A percentile compares a stretch with the other conserved stretches of the same genome.
phyloP scores from a whole-genome alignment of 208 protist genomes.

The Trypanosoma lewisi region DNA sequence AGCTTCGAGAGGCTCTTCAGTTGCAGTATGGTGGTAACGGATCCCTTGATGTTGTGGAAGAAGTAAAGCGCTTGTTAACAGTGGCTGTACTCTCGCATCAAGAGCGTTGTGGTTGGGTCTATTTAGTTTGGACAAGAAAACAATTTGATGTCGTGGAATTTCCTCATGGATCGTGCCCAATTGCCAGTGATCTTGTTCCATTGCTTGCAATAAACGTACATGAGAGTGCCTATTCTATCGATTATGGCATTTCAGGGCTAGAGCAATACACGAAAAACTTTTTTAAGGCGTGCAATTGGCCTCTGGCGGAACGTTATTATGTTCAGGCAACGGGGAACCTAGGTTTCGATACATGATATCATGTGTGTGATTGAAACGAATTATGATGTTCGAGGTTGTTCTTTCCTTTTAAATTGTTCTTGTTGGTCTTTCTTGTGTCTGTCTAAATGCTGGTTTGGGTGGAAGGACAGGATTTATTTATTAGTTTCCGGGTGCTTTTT shows the following conservation, averaged over 20 bases:
- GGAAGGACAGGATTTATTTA: background rate
- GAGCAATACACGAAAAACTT: conserved; percentile 79
- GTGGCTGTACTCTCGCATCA: conserved; percentile 64
- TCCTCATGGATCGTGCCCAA: conserved; percentile 71
- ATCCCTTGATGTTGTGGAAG: conserved; percentile 55
- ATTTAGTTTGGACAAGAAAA: conserved; percentile 82
- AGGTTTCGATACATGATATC: background rate
- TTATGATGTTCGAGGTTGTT: background rate
- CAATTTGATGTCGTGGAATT: conserved; percentile 79
- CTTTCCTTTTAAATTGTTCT: background rate
- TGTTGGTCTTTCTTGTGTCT: background rate
- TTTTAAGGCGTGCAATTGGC: conserved; percentile 89
- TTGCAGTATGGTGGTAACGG: conserved; percentile 71
- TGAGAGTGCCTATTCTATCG: conserved; percentile 53
- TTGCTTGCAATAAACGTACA: conserved; percentile 77
- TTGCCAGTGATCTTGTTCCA: conserved; percentile 70
- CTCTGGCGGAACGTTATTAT: conserved; percentile 64
- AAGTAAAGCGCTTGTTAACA: conserved; percentile 51
- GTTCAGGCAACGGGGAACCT: conserved; percentile 29
- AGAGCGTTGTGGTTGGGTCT: conserved; percentile 72
- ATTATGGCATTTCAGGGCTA: conserved; percentile 56
- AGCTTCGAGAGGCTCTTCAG: conserved; percentile 67
- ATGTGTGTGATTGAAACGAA: background rate
- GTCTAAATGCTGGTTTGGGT: background rate
- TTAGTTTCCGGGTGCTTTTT: background rate